Base-by-base conservation (phyloP, 108 stramenopile genomes). In the Poteriospumella lacustris region DNA sequence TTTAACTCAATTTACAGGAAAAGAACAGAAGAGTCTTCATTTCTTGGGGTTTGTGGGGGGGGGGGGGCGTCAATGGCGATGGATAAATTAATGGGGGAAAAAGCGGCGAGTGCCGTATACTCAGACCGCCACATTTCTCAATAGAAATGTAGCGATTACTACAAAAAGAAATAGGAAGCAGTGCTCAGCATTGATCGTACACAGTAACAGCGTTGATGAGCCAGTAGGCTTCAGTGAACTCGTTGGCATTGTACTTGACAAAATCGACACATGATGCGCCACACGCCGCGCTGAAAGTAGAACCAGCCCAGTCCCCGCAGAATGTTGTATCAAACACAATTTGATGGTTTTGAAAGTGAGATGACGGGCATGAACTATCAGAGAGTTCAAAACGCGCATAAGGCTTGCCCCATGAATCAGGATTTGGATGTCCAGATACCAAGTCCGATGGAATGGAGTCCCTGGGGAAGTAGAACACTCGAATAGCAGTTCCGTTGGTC, bases 271-370 rank as follows among this genome's bases (percentile, higher is more conserved):
- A 67, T 9, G 64, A 67, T 19, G 9, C 15, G 19, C 40, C 64
- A 33, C 64, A 67, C 31, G 9, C 19, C 12, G 9, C 64, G 36
- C 19, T 12, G 15, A 12, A 67, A 12, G 31, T 33, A 38, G 19
- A 12, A 15, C 64, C 64, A 9, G 64, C 64, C 64, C 64, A 67
- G 64, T 67, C 64, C 36, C 64, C 64, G 40, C 64, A 67, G 40
- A 67, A 67, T 15, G 64, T 67, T 9, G 9, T 67, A 33, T 67
- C 64, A 33, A 67, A 67, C 15, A 67, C 31, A 19, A 67, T 67
- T 19, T 67, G 64, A 67, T 67, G 36, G 64, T 33, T 19, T 9
- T 19, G 9, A 33, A 67, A 67, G 40, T 67, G 64, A 41, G 9
- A 15, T 15, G 64, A 33, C 12, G 64, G 31, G 64, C 64, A 67